Conservation (phyloP, 176 grass and related monocot genomes). For the Bolboschoenus planiculmis region DNA sequence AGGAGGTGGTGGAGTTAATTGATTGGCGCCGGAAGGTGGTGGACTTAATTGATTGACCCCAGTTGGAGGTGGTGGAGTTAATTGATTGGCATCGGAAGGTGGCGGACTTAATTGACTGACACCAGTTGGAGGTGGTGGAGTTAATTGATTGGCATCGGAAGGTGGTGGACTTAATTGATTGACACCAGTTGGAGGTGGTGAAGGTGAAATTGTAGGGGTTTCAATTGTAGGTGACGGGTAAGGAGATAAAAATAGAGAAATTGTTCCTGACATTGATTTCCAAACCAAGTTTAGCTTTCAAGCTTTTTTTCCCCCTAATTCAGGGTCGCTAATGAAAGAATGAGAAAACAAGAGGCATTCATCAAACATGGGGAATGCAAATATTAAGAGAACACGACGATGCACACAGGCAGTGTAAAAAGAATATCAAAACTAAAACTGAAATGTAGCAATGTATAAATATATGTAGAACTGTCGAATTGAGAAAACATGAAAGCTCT, state of each 20-base stretch:
- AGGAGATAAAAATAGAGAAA: slow-evolving; percentile 1
- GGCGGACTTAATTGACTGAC: background rate
- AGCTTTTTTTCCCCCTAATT: background rate
- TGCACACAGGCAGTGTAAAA: background rate
- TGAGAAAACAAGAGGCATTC: background rate
- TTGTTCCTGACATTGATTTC: background rate
- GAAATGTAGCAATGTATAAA: background rate
- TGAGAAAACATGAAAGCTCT: background rate
- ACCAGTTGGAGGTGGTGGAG: background rate
- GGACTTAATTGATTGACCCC: background rate
- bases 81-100: background rate
- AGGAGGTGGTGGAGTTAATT: background rate
- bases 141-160: background rate
- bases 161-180: background rate
- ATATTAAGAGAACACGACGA: background rate
- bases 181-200: background rate
- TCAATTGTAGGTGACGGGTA: slow-evolving; percentile 8
- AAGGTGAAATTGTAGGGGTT: background rate
- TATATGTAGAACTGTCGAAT: background rate
- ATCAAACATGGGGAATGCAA: background rate
- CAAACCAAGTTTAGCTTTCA: background rate
- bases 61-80: background rate
- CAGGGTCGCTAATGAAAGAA: background rate
- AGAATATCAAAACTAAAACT: background rate
- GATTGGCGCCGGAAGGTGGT: background rate